phyloP scores from a whole-genome alignment of 2,329 filamentous ascomycete genomes.

The Pyricularia pennisetigena region DNA sequence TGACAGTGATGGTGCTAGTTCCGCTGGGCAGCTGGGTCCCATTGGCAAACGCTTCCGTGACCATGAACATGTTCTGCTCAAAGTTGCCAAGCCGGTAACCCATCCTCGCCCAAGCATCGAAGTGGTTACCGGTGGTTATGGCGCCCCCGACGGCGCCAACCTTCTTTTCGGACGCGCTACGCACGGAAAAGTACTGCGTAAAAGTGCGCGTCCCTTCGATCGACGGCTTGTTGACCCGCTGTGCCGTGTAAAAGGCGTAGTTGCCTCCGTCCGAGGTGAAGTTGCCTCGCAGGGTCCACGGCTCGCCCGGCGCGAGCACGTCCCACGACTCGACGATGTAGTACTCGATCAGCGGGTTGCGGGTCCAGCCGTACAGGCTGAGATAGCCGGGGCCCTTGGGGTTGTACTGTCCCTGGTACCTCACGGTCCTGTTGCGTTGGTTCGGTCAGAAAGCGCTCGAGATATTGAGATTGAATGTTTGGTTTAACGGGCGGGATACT shows the following conservation, averaged over 20 bases:
- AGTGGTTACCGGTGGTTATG: conserved; percentile 41
- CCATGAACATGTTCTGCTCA: too few species aligned
- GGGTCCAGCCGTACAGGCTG: conserved; percentile 48
- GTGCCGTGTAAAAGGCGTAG: conserved; percentile 40
- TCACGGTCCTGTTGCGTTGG: conserved; percentile 17
- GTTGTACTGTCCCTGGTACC: conserved; percentile 24
- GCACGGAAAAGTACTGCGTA: conserved; percentile 40
- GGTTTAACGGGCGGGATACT: too few species aligned
- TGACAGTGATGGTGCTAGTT: too few species aligned
- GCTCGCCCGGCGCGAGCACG: conserved; percentile 36
- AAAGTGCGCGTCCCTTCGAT: conserved; percentile 46
- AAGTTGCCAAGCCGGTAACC: conserved; percentile 34
- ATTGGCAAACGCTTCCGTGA: too few species aligned
- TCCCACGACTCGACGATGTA: conserved; percentile 46
- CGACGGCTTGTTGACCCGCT: conserved; percentile 38
- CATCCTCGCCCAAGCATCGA: conserved; percentile 39
- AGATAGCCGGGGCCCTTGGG: conserved; percentile 34
- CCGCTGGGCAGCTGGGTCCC: too few species aligned
- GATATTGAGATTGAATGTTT: too few species aligned
- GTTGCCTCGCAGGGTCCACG: conserved; percentile 35
- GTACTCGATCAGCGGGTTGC: conserved; percentile 44
- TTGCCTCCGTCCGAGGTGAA: conserved; percentile 39
- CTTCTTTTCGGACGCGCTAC: conserved; percentile 30
- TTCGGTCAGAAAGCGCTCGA: background rate
- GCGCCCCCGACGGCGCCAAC: conserved; percentile 30